Evolutionary conservation across 345 rosid genomes (phyloP), one percentile per base, ranked within the genome.

Genomic region (Draba incana): DNA sequence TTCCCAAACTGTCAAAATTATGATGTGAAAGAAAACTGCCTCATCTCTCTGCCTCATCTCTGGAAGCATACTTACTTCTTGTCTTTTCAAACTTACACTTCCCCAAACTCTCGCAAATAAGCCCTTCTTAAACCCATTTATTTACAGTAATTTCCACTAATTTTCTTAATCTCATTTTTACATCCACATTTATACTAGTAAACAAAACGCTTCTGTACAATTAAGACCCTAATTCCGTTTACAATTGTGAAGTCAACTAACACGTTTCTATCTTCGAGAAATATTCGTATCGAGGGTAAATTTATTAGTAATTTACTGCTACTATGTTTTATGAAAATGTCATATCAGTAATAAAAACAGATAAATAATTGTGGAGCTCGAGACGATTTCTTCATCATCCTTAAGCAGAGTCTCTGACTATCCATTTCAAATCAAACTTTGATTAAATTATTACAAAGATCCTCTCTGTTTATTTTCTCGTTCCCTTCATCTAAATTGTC

Each of bases 371-470:
- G 60, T 20, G 66, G 66, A 57, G 71, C 71, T 64, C 76, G 71
- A 72, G 66, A 72, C 10, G 16, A 42, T 57, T 57, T 65, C 60
- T 65, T 49, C 66, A 23, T 64, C 11, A 33, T 33, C 7, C 6
- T 8, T 57, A 72, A 48, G 66, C 31, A 65, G 64, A 57, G 64
- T 72, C 53, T 74, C 68, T 74, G 44, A 74, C 72, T 66, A 63
- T 66, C 77, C 68, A 45, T 52, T 59, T 59, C 72, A 60, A 8
- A 66, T 66, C 72, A 35, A 8, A 13, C 49, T 37, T 53, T 67
- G 16, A 7, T 31, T 57, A 33, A 33, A 33, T 51, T 7, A 11
- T 58, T 38, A 10, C 42, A 31, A 28, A 73, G 33, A 58, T 65
- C 58, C 23, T 56, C 37, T 38, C 58, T 71, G 45, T 71, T 11